Conservation (phyloP, 179 eudicot genomes). For the Beta macrorhiza region DNA sequence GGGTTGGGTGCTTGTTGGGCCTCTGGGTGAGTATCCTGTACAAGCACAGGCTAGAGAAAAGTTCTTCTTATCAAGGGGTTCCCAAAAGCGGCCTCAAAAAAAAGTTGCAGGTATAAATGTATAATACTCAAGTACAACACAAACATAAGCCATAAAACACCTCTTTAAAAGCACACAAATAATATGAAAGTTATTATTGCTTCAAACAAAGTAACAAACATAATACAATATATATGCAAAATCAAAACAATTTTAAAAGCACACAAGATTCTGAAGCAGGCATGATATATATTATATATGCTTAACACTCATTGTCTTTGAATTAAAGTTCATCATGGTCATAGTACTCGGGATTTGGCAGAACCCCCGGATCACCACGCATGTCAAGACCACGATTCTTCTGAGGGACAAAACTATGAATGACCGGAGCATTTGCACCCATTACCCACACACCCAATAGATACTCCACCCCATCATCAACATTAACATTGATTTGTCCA, state of each 20-base stretch:
- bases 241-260: background rate
- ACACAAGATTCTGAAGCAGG: too few relatives aligned
- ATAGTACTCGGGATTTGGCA: background rate
- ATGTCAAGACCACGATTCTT: conserved; percentile 5
- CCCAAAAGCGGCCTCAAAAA: too few relatives aligned
- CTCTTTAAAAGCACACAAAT: too few relatives aligned
- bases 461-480: background rate
- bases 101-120: too few relatives aligned
- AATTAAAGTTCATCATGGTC: background rate
- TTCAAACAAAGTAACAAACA: background rate
- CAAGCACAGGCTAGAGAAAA: too few relatives aligned
- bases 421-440: conserved; percentile 12
- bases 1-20: too few relatives aligned
- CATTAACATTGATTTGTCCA: conserved; percentile 2
- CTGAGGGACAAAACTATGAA: conserved; percentile 9
- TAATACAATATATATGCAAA: background rate
- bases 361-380: background rate
- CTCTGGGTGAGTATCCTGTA: too few relatives aligned
- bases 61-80: too few relatives aligned
- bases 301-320: background rate
- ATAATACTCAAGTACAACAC: too few relatives aligned
- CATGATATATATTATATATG: too few relatives aligned
- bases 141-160: too few relatives aligned
- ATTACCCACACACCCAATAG: background rate
- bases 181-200: background rate